These are phyloP conservation scores for Emydomyces testavorans DNA, from an alignment of 2,329 filamentous ascomycete species.

Conservation along the genomic window DNA sequence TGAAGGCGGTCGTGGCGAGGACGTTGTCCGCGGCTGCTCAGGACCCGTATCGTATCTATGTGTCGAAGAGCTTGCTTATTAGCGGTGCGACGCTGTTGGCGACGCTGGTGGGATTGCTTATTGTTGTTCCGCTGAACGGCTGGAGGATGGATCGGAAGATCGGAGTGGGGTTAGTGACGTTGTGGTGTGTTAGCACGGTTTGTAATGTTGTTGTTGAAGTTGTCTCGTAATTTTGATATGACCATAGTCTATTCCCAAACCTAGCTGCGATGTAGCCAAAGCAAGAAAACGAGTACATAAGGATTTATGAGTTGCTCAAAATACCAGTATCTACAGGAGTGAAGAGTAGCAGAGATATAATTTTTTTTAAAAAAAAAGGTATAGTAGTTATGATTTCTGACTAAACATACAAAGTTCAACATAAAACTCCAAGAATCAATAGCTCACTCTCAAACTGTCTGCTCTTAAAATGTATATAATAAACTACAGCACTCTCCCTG, in stretches of 20 bases:
- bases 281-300: too few species aligned
- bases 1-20: slow-evolving; percentile 11
- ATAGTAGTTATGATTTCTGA: neutral
- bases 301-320: too few species aligned
- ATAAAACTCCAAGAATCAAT: neutral
- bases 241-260: too few species aligned
- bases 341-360: too few species aligned
- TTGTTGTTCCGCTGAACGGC: slow-evolving; percentile 70
- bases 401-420: neutral
- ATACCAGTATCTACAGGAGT: too few species aligned
- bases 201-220: slow-evolving; percentile 74
- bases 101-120: slow-evolving; percentile 65
- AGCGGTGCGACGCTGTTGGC: slow-evolving; percentile 72
- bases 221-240: slow-evolving; percentile 1
- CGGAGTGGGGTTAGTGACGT: slow-evolving; percentile 63
- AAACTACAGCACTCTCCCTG: slow-evolving; percentile 56
- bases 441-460: too few species aligned
- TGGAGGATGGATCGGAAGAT: slow-evolving; percentile 78
- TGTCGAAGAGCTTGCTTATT: slow-evolving; percentile 74
- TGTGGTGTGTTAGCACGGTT: slow-evolving; percentile 73
- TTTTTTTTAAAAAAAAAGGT: neutral
- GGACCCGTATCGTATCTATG: slow-evolving; percentile 65
- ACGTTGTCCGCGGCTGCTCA: slow-evolving; percentile 5
- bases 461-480: too few species aligned
- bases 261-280: too few species aligned